Conservation (phyloP, 2,329 filamentous ascomycete species). For the Fusarium acutatum region DNA sequence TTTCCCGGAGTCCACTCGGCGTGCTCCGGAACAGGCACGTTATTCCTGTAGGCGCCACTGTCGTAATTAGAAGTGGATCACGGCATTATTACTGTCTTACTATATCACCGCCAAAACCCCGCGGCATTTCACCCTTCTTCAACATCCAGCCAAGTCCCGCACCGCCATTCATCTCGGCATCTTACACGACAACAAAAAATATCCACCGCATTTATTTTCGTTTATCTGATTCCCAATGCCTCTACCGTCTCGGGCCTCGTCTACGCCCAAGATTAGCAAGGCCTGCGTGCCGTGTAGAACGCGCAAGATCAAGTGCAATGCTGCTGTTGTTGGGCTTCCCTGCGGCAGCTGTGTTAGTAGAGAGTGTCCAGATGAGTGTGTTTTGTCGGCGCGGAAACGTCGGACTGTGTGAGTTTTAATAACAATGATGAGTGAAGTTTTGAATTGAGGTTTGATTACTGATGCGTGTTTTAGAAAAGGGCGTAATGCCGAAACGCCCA, state of each 20-base stretch:
- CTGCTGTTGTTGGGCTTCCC: constrained; percentile 13
- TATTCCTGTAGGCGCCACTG: background rate
- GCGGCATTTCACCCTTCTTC: background rate
- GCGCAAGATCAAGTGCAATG: constrained; percentile 35
- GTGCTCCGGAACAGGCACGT: background rate
- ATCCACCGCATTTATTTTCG: background rate
- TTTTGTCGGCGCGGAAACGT: constrained; percentile 22
- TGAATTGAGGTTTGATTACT: background rate
- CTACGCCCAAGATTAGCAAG: constrained; percentile 20
- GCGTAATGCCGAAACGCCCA: background rate
- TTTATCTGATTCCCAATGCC: background rate
- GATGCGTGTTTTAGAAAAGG: background rate
- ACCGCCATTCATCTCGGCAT: background rate
- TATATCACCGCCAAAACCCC: background rate
- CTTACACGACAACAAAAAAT: background rate
- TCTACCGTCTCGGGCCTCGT: background rate
- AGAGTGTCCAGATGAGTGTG: background rate
- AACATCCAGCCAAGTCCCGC: background rate
- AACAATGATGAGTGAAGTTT: background rate
- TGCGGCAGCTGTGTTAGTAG: constrained; percentile 26
- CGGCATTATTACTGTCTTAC: background rate
- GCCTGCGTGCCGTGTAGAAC: constrained; percentile 27
- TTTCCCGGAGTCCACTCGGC: background rate
- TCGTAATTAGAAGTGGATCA: background rate
- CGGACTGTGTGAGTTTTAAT: constrained; percentile 6